Evolutionary conservation across 306 rosid species (phyloP), one percentile per base, ranked within the genome.

Genomic region (Chamaecrista fasciculata): DNA sequence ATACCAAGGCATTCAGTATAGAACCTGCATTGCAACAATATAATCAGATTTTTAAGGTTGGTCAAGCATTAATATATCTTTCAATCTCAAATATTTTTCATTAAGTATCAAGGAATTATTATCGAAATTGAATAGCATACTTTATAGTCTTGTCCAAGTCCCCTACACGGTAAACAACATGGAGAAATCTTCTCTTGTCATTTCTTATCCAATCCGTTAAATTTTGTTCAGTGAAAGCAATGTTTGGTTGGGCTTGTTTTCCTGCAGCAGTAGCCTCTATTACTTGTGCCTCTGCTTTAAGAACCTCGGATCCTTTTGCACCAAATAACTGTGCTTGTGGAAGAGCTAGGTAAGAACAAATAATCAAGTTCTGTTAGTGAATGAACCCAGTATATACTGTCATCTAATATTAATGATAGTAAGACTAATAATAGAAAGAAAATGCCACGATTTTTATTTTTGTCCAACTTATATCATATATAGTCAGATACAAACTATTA

Each of bases 61-160:
- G 8, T 4, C 6, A 53, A 19, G 12, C 31, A 24, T 62, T 11
- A 11, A 12, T 26, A 39, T 50, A 43, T 53, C 40, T 69, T 73
- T 5, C 42, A 70, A 10, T 56, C 49, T 46, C 71, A 60, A 44
- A 18, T 56, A 0, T 8, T 12, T n/a, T 72, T 49, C 56, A 52
- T 46, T 59, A 60, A n/a, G 29, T 61, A 31, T 55, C 39, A 39
- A 18, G 59, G 47, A 8, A 48, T 8, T 5, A 67, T 37, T 63
- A 10, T 80, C 15, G 12, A 3, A 2, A 43, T 15, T 43, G n/a
- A n/a, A n/a, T n/a, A n/a, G n/a, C 48, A 2, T 81, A 92, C 98
- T 87, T 87, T 84, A 92, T 92, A 28, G 96, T 87, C 71, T 92
- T 92, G 36, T 92, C 89, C 67, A 92, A 96, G 72, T 92, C 96